Evolutionary conservation across 768 basidiomycete species (phyloP).

Genomic region (Mrakia blollopis): DNA sequence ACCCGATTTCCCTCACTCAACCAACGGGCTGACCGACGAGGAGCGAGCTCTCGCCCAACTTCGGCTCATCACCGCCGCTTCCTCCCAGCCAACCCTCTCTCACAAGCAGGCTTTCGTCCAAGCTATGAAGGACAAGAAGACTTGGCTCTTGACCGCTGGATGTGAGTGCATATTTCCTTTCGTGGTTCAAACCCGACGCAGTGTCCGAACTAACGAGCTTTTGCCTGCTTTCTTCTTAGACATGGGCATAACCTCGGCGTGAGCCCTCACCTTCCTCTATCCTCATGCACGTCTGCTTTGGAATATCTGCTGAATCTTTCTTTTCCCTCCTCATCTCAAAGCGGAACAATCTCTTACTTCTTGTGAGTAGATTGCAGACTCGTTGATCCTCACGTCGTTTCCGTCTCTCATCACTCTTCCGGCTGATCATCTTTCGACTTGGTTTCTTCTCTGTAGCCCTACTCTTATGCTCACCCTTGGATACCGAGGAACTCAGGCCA

Average conservation of each 20-base stretch:
- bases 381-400: background rate
- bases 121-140: slow-evolving; percentile 26
- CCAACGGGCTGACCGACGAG: background rate
- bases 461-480: slow-evolving; percentile 13
- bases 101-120: too few relatives aligned
- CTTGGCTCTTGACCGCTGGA: slow-evolving; percentile 35
- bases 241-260: slow-evolving; percentile 11
- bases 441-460: background rate
- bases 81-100: too few relatives aligned
- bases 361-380: background rate
- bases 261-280: too few relatives aligned
- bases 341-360: slow-evolving; percentile 16
- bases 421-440: background rate
- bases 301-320: background rate
- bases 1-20: background rate
- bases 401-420: background rate
- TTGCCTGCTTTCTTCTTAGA: background rate
- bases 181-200: background rate
- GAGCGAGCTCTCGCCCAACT: background rate
- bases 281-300: too few relatives aligned
- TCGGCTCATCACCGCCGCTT: too few relatives aligned
- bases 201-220: background rate
- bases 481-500: slow-evolving; percentile 1
- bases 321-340: background rate
- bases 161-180: background rate